Conservation (phyloP, 2,329 filamentous ascomycete species). For the Calonectria naviculata region DNA sequence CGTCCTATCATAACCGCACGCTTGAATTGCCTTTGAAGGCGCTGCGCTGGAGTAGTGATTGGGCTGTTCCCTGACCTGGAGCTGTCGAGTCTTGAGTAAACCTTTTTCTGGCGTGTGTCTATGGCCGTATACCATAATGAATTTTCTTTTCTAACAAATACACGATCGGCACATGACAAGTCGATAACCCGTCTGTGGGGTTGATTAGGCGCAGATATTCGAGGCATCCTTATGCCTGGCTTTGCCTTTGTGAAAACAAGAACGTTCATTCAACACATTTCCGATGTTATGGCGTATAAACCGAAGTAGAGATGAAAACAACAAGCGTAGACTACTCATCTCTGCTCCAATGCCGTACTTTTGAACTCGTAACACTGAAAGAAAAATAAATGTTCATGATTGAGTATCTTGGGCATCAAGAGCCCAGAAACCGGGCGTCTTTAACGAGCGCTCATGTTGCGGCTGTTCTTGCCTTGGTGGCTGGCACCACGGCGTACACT, state of each 20-base stretch:
- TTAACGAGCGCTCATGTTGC: constrained; percentile 31
- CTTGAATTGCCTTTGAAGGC: neutral
- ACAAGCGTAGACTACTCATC: constrained; percentile 22
- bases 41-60: neutral
- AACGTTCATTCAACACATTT: neutral
- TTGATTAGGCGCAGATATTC: neutral
- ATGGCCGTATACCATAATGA: constrained; percentile 39
- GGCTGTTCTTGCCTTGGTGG: constrained; percentile 28
- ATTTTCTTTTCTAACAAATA: constrained; percentile 31
- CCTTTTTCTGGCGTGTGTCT: constrained; percentile 23
- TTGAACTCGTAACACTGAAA: constrained; percentile 47
- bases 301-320: constrained; percentile 19
- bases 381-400: constrained; percentile 44
- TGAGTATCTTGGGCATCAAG: constrained; percentile 9
- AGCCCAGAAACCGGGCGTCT: neutral
- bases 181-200: neutral
- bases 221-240: neutral
- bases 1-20: neutral
- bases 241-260: neutral
- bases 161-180: neutral
- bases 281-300: neutral
- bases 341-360: constrained; percentile 16
- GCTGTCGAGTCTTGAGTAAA: neutral
- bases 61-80: neutral
- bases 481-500: constrained; percentile 26